A percentile compares a stretch with the other conserved stretches of the same genome.
phyloP scores from a whole-genome alignment of 495 filamentous ascomycete genomes.

The Aspergillus sclerotioniger region DNA sequence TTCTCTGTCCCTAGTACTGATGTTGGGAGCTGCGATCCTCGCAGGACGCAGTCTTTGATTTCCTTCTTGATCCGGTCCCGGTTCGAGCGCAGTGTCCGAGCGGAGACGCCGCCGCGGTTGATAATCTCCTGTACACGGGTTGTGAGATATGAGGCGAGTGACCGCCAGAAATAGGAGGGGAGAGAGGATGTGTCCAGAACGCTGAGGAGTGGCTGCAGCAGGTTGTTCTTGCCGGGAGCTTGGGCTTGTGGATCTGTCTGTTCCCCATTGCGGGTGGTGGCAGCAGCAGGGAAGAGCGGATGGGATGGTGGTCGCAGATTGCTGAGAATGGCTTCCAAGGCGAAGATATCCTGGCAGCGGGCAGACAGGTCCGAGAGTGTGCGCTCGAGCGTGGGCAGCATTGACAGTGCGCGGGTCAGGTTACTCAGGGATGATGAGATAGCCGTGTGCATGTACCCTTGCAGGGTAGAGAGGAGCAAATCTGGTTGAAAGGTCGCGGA shows the following conservation, averaged over 20 bases:
- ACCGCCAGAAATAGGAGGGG: conserved; percentile 88
- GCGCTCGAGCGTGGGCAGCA: conserved; percentile 77
- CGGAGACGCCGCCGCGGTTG: conserved; percentile 74
- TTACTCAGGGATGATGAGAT: conserved; percentile 71
- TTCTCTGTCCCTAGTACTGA: conserved; percentile 40
- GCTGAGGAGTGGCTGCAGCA: conserved; percentile 71
- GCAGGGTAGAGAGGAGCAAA: conserved; percentile 71
- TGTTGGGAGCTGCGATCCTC: conserved; percentile 64
- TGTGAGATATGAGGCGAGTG: conserved; percentile 74
- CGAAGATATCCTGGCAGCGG: conserved; percentile 86
- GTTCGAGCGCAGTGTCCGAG: conserved; percentile 75
- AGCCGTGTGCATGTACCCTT: conserved; percentile 74
- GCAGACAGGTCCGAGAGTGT: conserved; percentile 78
- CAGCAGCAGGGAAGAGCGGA: conserved; percentile 49
- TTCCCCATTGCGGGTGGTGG: not conserved
- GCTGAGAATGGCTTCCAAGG: conserved; percentile 75
- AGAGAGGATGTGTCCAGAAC: conserved; percentile 83
- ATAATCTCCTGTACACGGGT: conserved; percentile 80
- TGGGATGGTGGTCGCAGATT: conserved; percentile 63
- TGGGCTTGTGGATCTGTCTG: conserved; percentile 9
- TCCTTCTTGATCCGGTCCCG: conserved; percentile 71
- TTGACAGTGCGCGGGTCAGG: conserved; percentile 69
- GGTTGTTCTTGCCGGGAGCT: conserved; percentile 39
- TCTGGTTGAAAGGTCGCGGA: conserved; percentile 53
- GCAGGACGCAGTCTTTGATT: conserved; percentile 78